A percentile compares a stretch with the other conserved stretches of the same genome.
Evolutionary conservation across 73 alveolate species (phyloP).

Genomic region (Breviolum minutum): DNA sequence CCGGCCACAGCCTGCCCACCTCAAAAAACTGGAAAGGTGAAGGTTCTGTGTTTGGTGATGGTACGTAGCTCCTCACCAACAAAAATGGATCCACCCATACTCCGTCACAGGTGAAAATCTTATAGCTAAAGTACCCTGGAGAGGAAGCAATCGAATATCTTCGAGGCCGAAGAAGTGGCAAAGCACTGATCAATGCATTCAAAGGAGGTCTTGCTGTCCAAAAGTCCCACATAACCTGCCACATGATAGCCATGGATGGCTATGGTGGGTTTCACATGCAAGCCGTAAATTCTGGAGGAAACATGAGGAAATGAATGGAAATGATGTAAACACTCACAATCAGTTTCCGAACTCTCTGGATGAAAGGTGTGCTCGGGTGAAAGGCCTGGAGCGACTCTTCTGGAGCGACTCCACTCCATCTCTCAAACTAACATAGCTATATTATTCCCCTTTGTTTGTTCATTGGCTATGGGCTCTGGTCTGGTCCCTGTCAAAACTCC

Average conservation of each 20-base stretch:
- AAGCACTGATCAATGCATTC: conserved; percentile 33
- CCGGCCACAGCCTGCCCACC: conserved; percentile 73
- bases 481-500: too few species aligned
- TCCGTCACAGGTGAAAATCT: too few species aligned
- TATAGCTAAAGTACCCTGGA: conserved; percentile 34
- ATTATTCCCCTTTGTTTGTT: too few species aligned
- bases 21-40: background rate
- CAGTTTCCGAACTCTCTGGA: too few species aligned
- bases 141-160: conserved; percentile 88
- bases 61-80: background rate
- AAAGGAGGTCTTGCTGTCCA: conserved; percentile 90
- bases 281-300: background rate
- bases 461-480: too few species aligned
- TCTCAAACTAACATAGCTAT: too few species aligned
- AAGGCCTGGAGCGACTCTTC: too few species aligned
- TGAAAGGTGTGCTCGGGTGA: too few species aligned
- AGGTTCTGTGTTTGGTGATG: too few species aligned
- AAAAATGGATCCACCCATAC: background rate
- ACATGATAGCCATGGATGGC: background rate
- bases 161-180: conserved; percentile 92
- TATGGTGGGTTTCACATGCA: background rate
- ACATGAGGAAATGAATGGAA: background rate
- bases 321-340: background rate
- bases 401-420: too few species aligned
- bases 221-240: conserved; percentile 95